phyloP scores from a whole-genome alignment of 108 stramenopile genomes.

The Schizochytrium sp. region DNA sequence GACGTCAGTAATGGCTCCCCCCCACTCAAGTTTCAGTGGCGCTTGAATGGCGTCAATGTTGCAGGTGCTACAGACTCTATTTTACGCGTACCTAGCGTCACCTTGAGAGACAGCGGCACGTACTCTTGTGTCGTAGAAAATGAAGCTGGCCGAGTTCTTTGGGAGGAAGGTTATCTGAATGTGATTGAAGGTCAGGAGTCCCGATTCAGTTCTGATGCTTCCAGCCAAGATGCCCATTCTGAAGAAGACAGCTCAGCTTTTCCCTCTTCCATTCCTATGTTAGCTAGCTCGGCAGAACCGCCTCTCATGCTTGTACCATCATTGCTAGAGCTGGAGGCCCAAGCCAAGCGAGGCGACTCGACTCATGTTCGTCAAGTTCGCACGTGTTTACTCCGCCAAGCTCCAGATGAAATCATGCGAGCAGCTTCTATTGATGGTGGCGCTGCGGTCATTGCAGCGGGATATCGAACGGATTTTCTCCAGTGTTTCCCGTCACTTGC shows the following conservation, averaged over 20 bases:
- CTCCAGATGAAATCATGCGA: conserved; percentile 1
- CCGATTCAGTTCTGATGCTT: neutral
- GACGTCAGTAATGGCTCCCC: conserved; percentile 27
- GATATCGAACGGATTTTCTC: neutral
- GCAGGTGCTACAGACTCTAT: neutral
- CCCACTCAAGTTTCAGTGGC: conserved; percentile 30
- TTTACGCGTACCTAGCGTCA: neutral
- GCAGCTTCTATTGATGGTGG: conserved; percentile 55
- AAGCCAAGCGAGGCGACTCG: conserved; percentile 40
- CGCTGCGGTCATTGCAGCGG: conserved; percentile 23
- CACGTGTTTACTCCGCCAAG: conserved; percentile 34
- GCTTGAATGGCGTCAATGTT: conserved; percentile 44
- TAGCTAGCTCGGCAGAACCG: neutral
- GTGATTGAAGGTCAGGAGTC: neutral
- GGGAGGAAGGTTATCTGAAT: conserved; percentile 55
- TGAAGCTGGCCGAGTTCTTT: conserved; percentile 9
- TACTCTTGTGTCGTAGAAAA: conserved; percentile 58
- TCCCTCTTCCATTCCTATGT: neutral
- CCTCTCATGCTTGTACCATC: conserved; percentile 35
- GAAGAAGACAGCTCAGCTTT: neutral
- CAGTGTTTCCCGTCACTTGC: conserved; percentile 31
- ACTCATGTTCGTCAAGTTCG: conserved; percentile 3
- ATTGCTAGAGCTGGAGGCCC: conserved; percentile 11
- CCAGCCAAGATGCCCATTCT: neutral
- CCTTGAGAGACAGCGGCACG: conserved; percentile 52